phyloP scores from a whole-genome alignment of 257 asterid species.

The Gentiana dahurica region DNA sequence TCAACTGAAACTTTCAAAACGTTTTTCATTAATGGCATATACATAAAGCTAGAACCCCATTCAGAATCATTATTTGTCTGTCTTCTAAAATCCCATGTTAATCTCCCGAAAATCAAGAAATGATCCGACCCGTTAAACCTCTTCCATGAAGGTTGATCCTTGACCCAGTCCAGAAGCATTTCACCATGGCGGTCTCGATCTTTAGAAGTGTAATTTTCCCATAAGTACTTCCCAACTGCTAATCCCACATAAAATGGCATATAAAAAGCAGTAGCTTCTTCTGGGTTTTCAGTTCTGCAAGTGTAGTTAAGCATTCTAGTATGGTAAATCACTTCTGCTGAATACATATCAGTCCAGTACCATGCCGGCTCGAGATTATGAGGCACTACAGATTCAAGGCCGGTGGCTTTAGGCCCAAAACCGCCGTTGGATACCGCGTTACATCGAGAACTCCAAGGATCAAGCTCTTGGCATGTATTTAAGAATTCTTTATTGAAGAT shows the following conservation, averaged over 20 bases:
- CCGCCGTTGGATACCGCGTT: constrained; percentile 46
- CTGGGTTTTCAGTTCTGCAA: constrained; percentile 24
- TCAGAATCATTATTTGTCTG: constrained; percentile 28
- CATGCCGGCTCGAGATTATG: constrained; percentile 31
- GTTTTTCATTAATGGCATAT: constrained; percentile 50
- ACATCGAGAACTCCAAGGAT: constrained; percentile 55
- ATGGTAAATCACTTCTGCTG: constrained; percentile 54
- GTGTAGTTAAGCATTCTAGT: constrained; percentile 16
- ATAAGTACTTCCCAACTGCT: constrained; percentile 47
- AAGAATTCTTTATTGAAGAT: constrained; percentile 32
- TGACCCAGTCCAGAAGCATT: constrained; percentile 40
- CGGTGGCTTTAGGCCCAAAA: constrained; percentile 43
- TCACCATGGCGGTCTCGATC: constrained; percentile 39
- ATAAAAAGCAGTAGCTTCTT: constrained; percentile 36
- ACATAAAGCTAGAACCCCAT: constrained; percentile 46
- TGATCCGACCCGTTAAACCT: constrained; percentile 49
- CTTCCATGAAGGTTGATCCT: constrained; percentile 27
- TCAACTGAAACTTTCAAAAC: constrained; percentile 40
- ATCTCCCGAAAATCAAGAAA: constrained; percentile 42
- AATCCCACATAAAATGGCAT: constrained; percentile 58
- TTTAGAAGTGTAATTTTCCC: constrained; percentile 36
- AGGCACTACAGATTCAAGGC: constrained; percentile 24
- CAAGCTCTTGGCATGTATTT: constrained; percentile 34
- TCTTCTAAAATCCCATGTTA: constrained; percentile 59
- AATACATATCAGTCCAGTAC: constrained; percentile 58